Conservation (phyloP, 2,329 filamentous ascomycete species). For the Colletotrichum shisoi region DNA sequence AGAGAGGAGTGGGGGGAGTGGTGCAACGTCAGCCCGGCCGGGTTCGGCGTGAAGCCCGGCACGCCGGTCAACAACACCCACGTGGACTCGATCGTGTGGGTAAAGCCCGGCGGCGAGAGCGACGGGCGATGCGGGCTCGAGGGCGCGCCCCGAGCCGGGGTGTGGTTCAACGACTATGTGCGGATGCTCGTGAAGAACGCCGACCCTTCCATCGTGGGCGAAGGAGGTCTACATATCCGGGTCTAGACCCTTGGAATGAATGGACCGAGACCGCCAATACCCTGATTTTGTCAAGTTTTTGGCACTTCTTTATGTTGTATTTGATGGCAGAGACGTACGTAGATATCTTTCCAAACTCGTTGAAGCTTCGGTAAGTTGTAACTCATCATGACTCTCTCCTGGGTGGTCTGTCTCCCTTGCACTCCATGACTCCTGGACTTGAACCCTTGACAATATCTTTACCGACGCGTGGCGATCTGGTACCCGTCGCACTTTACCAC, state of each 20-base stretch:
- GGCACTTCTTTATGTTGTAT: not conserved
- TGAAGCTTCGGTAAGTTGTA: not conserved
- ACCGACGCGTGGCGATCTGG: too few relatives aligned
- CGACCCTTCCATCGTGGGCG: constrained; percentile 39
- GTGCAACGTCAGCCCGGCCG: constrained; percentile 54
- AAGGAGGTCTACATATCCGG: not conserved
- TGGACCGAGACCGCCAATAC: not conserved
- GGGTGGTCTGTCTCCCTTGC: too few relatives aligned
- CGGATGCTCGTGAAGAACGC: constrained; percentile 54
- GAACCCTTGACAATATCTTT: too few relatives aligned
- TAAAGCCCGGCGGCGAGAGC: constrained; percentile 56
- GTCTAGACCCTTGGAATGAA: too few relatives aligned
- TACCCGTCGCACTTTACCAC: constrained; percentile 1
- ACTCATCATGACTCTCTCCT: too few relatives aligned
- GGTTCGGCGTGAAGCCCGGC: constrained; percentile 51
- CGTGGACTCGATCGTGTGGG: constrained; percentile 56
- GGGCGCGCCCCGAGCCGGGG: constrained; percentile 51
- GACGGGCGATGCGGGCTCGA: constrained; percentile 52
- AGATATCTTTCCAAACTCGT: not conserved
- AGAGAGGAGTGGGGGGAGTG: constrained; percentile 54
- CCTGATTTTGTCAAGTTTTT: not conserved
- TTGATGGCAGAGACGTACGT: not conserved
- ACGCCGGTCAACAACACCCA: constrained; percentile 49
- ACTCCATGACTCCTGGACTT: too few relatives aligned
- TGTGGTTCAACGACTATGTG: constrained; percentile 54